A percentile compares a stretch with the other conserved stretches of the same genome.
Conservation (phyloP, 352 stramenopile species). For the Phytopythium litorale region DNA sequence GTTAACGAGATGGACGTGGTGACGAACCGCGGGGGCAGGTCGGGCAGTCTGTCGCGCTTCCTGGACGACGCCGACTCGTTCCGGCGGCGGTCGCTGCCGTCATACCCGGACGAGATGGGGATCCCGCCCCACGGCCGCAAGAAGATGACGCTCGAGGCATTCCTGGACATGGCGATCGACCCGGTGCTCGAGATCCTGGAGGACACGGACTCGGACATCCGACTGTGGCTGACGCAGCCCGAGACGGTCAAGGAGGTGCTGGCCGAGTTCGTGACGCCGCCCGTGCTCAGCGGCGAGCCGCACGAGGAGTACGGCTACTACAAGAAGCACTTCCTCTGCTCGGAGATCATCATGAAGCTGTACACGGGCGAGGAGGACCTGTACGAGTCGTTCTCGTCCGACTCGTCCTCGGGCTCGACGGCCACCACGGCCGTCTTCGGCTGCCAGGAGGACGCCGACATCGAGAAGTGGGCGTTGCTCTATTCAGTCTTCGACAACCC, state of each 20-base stretch:
- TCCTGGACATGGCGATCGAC: constrained; percentile 83
- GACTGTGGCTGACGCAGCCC: constrained; percentile 76
- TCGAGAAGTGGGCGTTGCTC: constrained; percentile 78
- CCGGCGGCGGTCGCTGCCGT: constrained; percentile 67
- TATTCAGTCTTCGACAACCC: constrained; percentile 82
- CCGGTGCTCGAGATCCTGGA: constrained; percentile 83
- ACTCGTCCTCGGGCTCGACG: constrained; percentile 70
- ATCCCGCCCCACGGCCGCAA: constrained; percentile 44
- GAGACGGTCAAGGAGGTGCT: constrained; percentile 78
- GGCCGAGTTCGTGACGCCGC: constrained; percentile 74
- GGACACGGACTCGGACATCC: constrained; percentile 82
- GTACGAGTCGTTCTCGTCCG: constrained; percentile 86
- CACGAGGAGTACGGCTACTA: constrained; percentile 89
- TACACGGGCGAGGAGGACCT: constrained; percentile 87
- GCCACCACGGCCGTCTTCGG: constrained; percentile 69
- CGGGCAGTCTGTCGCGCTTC: constrained; percentile 77
- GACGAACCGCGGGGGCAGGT: constrained; percentile 64
- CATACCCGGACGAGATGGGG: constrained; percentile 66
- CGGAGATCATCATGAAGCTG: constrained; percentile 89
- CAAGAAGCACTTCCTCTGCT: constrained; percentile 87
- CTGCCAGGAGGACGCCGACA: constrained; percentile 65
- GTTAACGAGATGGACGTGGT: constrained; percentile 86
- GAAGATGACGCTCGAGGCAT: constrained; percentile 57
- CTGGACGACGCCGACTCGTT: constrained; percentile 71
- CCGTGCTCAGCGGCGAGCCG: constrained; percentile 63